Evolutionary conservation across 2,329 filamentous ascomycete genomes (phyloP), one percentile per base, ranked within the genome.

Genomic region (Monilinia aucupariae): DNA sequence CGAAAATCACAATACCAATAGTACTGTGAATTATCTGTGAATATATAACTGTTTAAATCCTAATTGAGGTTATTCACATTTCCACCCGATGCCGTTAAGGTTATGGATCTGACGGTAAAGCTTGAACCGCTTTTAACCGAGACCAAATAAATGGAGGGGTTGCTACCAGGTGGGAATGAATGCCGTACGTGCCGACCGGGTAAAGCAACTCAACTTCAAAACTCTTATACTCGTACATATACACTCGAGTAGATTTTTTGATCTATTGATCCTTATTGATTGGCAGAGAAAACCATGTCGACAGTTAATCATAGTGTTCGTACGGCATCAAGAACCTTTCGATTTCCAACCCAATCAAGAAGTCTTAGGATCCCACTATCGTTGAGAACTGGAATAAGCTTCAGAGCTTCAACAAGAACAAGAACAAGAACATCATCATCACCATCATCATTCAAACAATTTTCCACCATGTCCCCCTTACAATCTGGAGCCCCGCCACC

Each of bases 401-500:
- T 68, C 63, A 34, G 34, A 52, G 56, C 63, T 62, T 61, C 67
- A 66, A 65, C 68, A 61, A 64, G 62, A 67, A 64, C 54, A 55
- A 43, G 10, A 47, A 65, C 62, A 61, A 30, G 27, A 3, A 30
- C 27, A 30, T n/a, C n/a, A n/a, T n/a, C n/a, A n/a, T n/a, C n/a
- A n/a, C n/a, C n/a, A n/a, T 43, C 65, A 30, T 51, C 68, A 15
- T 63, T 62, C 63, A 70, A 67, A 65, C 69, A 71, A 65, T 76
- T 76, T 64, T 74, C 73, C 39, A 75, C 73, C 32, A 75, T 75
- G 74, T 70, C 74, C 47, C 67, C 70, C 58, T 63, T 74, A 49
- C 72, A 72, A 62, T 75, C 74, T 58, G 72, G 77, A 56, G 80
- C 81, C 70, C 78, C 81, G 70, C 74, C 78, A 70, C 76, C 83